These are phyloP conservation scores for Saccharomycopsis synnaedendra DNA, from an alignment of 805 yeast genomes.

Conservation along the genomic window DNA sequence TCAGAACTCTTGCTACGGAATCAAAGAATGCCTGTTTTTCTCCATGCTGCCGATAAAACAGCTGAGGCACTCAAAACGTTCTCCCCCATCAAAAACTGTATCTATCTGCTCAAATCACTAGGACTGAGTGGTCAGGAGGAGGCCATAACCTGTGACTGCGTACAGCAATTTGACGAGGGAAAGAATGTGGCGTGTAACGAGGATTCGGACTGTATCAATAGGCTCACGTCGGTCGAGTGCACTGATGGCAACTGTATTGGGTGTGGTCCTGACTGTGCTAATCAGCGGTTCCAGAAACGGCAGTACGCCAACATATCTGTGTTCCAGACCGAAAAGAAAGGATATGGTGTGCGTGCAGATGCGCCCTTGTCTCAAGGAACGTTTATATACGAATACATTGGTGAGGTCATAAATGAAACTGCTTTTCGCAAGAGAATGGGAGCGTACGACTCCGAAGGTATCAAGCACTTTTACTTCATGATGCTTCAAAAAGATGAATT, in stretches of 20 bases:
- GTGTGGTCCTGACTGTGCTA: slow-evolving; percentile 74
- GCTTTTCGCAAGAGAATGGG: slow-evolving; percentile 67
- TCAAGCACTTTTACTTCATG: slow-evolving; percentile 88
- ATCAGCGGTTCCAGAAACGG: slow-evolving; percentile 76
- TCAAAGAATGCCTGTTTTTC: background rate
- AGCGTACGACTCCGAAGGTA: slow-evolving; percentile 54
- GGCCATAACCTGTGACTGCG: slow-evolving; percentile 86
- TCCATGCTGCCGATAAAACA: slow-evolving; percentile 44
- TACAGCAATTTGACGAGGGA: slow-evolving; percentile 33
- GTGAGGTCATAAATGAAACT: slow-evolving; percentile 81
- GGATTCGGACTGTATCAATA: slow-evolving; percentile 80
- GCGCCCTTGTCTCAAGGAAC: slow-evolving; percentile 42
- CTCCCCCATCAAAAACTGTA: slow-evolving; percentile 42
- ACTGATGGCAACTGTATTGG: slow-evolving; percentile 45
- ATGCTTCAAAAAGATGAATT: slow-evolving; percentile 88
- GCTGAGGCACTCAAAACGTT: slow-evolving; percentile 58
- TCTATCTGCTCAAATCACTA: slow-evolving; percentile 47
- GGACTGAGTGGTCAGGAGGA: slow-evolving; percentile 73
- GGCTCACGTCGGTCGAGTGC: slow-evolving; percentile 90
- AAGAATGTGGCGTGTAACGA: slow-evolving; percentile 66
- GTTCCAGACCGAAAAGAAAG: slow-evolving; percentile 75
- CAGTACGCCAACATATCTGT: slow-evolving; percentile 71
- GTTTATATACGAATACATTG: slow-evolving; percentile 88
- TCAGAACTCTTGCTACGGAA: no score
- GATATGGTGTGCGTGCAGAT: slow-evolving; percentile 79